These are phyloP conservation scores for Trichopus zeylanicus DNA, from an alignment of 116 monocot species.

Conservation along the genomic window DNA sequence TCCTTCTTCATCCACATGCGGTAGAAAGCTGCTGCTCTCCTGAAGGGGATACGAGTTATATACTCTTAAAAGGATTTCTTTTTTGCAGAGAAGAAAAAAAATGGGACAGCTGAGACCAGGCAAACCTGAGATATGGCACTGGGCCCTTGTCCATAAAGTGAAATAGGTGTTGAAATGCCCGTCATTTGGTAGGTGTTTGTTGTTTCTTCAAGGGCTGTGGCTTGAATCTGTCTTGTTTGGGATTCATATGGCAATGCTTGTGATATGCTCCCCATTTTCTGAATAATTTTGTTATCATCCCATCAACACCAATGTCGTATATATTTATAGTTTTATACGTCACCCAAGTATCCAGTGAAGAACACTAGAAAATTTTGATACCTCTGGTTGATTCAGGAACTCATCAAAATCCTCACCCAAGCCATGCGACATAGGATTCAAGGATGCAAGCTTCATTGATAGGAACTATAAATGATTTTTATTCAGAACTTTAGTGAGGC, in stretches of 20 bases:
- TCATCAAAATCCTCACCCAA: not conserved
- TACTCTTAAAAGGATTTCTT: not conserved
- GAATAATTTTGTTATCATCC: too few relatives aligned
- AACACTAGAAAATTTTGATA: too few relatives aligned
- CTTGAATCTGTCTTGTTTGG: conserved; percentile 7
- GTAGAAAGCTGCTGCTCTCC: conserved; percentile 11
- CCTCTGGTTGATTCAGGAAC: too few relatives aligned
- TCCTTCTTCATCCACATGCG: conserved; percentile 15
- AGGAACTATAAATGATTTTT: not conserved
- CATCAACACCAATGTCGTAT: conserved; percentile 6
- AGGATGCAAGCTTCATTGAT: conserved; percentile 4
- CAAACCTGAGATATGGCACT: not conserved
- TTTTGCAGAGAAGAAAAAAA: not conserved
- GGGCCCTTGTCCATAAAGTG: conserved; percentile 17
- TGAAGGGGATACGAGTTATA: conserved; percentile 10
- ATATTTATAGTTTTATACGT: too few relatives aligned
- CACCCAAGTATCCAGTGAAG: too few relatives aligned
- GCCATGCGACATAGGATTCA: not conserved
- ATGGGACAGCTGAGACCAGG: too few relatives aligned
- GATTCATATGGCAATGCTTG: conserved; percentile 1
- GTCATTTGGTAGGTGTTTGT: conserved; percentile 9
- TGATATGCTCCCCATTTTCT: too few relatives aligned
- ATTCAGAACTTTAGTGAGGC: not conserved
- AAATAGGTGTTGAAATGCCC: conserved; percentile 10
- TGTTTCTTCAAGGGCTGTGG: conserved; percentile 8